Evolutionary conservation across 345 rosid genomes (phyloP).

Genomic region (Lepidium didymum): DNA sequence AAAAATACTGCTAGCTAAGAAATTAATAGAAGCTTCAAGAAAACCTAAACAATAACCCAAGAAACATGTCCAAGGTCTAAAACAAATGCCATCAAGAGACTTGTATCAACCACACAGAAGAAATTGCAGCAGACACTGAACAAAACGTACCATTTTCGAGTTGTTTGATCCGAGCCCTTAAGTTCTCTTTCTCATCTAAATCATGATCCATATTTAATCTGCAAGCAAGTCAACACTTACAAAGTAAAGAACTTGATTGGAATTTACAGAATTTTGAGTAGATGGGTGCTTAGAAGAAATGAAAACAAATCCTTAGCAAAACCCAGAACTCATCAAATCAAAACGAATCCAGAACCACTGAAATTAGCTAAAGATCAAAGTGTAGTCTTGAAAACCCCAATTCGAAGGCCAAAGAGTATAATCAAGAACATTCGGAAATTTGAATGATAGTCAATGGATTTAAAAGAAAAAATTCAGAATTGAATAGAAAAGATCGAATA

Average conservation of each 20-base stretch:
- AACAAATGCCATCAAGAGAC: background rate
- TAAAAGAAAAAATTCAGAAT: background rate
- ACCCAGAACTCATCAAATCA: background rate
- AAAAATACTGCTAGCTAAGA: background rate
- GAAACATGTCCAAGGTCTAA: background rate
- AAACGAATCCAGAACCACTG: background rate
- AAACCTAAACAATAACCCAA: background rate
- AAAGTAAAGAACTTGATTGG: background rate
- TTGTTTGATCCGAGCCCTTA: constrained; percentile 62
- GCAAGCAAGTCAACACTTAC: background rate
- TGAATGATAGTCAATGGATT: background rate
- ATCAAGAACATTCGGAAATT: background rate
- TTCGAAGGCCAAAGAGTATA: background rate
- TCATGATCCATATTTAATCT: constrained; percentile 47
- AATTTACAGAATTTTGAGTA: background rate
- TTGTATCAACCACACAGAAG: background rate
- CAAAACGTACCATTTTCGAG: constrained; percentile 55
- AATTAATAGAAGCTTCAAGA: background rate
- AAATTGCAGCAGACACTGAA: background rate
- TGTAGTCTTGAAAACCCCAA: background rate
- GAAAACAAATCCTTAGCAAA: background rate
- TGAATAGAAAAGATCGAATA: background rate
- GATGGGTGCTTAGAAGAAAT: background rate
- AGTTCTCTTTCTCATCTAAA: constrained; percentile 37
- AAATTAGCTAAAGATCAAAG: background rate